Conservation (phyloP, 371 early-diverging fungal species). For the Rhizopus arrhizus region DNA sequence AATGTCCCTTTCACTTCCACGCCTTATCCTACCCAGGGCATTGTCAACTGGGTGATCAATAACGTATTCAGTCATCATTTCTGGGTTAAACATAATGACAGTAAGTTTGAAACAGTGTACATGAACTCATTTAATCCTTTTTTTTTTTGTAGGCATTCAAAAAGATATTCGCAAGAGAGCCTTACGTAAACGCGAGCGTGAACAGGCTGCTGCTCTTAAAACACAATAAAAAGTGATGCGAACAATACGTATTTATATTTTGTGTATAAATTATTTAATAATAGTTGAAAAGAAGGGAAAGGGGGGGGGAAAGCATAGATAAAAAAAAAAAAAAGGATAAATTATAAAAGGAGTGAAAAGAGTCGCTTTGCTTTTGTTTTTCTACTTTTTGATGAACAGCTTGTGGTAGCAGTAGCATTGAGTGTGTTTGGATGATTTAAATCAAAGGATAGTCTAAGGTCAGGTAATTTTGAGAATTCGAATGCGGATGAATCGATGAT, state of each 20-base stretch:
- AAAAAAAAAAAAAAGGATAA: not conserved
- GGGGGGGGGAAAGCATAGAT: not conserved
- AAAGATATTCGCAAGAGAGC: conserved; percentile 77
- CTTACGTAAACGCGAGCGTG: conserved; percentile 66
- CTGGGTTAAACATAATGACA: conserved; percentile 69
- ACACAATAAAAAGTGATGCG: not conserved
- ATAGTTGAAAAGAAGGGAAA: not conserved
- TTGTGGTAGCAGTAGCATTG: conserved; percentile 16
- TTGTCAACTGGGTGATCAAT: conserved; percentile 76
- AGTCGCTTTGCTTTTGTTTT: conserved; percentile 37
- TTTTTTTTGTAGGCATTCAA: conserved; percentile 52
- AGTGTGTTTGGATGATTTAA: conserved; percentile 2
- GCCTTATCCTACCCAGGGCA: conserved; percentile 82
- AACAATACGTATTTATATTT: not conserved
- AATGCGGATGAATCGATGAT: conserved; percentile 8
- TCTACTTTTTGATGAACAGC: conserved; percentile 10
- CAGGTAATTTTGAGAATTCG: conserved; percentile 28
- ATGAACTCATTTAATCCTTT: not conserved
- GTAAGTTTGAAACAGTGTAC: conserved; percentile 25
- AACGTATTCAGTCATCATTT: conserved; percentile 60
- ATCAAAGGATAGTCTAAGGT: conserved; percentile 32
- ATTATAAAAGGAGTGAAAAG: conserved; percentile 34
- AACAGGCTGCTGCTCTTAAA: conserved; percentile 50
- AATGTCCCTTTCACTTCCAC: conserved; percentile 71
- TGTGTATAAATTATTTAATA: no score